A percentile compares a stretch with the other conserved stretches of the same genome.
Conservation (phyloP, 2,329 filamentous ascomycete species). For the Cladosporium sp. region DNA sequence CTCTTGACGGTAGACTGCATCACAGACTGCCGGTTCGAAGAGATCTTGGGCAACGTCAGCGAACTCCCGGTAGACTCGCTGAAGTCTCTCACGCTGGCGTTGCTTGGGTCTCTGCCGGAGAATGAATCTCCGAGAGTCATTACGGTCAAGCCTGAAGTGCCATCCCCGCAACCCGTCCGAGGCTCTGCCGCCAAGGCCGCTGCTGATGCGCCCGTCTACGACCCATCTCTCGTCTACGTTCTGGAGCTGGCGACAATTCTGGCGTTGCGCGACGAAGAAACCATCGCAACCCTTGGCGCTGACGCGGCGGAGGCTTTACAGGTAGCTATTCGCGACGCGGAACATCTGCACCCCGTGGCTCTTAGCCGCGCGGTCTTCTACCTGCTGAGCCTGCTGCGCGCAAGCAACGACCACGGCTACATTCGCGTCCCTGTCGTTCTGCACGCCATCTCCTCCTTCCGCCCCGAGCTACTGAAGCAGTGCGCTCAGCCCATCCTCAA, state of each 20-base stretch:
- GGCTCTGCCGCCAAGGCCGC: constrained; percentile 51
- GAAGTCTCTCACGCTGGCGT: constrained; percentile 59
- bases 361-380: constrained; percentile 83
- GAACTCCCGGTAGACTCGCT: constrained; percentile 56
- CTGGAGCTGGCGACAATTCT: constrained; percentile 83
- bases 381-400: constrained; percentile 70
- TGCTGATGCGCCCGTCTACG: constrained; percentile 59
- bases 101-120: constrained; percentile 82
- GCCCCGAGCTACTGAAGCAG: constrained; percentile 68
- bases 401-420: constrained; percentile 85
- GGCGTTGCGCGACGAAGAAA: constrained; percentile 67
- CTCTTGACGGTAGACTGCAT: constrained; percentile 91
- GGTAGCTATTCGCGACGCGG: constrained; percentile 70
- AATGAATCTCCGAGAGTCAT: constrained; percentile 70
- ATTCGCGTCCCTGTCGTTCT: constrained; percentile 86
- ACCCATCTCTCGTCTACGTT: constrained; percentile 82
- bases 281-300: constrained; percentile 67
- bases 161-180: constrained; percentile 52
- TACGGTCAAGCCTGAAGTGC: constrained; percentile 78
- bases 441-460: constrained; percentile 83
- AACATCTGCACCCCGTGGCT: constrained; percentile 73
- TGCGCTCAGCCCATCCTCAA: constrained; percentile 70
- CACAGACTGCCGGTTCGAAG: constrained; percentile 76
- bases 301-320: constrained; percentile 75
- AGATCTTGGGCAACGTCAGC: constrained; percentile 77